Conservation (phyloP, 257 asterid species). For the Solanum megistacrolobum region DNA sequence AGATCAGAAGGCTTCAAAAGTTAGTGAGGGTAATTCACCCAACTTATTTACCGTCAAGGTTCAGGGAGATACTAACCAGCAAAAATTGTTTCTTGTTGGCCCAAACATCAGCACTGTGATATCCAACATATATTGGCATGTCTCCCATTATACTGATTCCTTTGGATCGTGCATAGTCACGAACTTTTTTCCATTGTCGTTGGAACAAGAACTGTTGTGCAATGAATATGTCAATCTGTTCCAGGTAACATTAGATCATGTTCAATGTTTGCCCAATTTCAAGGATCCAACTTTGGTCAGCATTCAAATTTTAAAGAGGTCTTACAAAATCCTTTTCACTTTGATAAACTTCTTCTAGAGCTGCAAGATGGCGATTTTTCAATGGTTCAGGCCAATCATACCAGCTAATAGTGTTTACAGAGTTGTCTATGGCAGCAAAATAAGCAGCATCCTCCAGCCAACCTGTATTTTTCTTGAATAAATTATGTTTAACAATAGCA, state of each 20-base stretch:
- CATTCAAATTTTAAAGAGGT: slow-evolving; percentile 7
- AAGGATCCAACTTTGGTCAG: background rate
- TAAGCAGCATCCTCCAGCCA: slow-evolving; percentile 99
- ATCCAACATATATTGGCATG: slow-evolving; percentile 98
- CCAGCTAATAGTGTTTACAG: slow-evolving; percentile 70
- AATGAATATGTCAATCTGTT: slow-evolving; percentile 80
- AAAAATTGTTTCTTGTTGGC: slow-evolving; percentile 85
- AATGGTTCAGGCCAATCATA: slow-evolving; percentile 94
- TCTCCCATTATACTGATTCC: slow-evolving; percentile 98
- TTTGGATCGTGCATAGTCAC: slow-evolving; percentile 60
- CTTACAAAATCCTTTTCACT: slow-evolving; percentile 78
- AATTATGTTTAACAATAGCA: background rate
- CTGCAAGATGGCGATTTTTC: slow-evolving; percentile 83
- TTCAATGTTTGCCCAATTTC: background rate
- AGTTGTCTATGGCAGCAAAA: slow-evolving; percentile 92
- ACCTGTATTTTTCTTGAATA: slow-evolving; percentile 29
- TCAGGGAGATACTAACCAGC: slow-evolving; percentile 49
- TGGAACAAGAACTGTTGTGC: slow-evolving; percentile 94
- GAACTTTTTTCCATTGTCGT: slow-evolving; percentile 93
- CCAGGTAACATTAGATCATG: slow-evolving; percentile 3
- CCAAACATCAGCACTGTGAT: slow-evolving; percentile 99
- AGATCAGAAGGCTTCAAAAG: slow-evolving; percentile 10
- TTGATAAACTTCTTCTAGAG: slow-evolving; percentile 83
- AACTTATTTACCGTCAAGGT: background rate
- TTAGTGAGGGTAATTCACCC: background rate